These are phyloP conservation scores for Leishmania mexicana DNA, from an alignment of 208 protist genomes.

Conservation along the genomic window DNA sequence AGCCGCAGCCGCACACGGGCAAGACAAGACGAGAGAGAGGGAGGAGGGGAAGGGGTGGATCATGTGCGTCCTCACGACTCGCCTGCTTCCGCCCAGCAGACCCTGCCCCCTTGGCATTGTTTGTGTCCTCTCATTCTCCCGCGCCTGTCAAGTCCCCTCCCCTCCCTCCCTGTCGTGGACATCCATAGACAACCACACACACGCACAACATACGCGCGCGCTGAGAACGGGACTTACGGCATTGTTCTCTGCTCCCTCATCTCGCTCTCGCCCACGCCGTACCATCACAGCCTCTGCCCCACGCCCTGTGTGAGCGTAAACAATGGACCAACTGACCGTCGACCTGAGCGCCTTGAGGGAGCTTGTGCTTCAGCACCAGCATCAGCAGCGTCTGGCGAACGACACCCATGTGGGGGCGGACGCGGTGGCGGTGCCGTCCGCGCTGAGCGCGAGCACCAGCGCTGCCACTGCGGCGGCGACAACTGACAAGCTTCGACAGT, in stretches of 20 bases:
- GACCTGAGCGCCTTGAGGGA: constrained; percentile 8
- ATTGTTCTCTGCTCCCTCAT: neutral
- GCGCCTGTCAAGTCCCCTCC: neutral
- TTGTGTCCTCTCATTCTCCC: neutral
- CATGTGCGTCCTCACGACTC: neutral
- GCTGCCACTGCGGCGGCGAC: neutral
- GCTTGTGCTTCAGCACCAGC: constrained; percentile 14
- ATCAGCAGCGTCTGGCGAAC: neutral
- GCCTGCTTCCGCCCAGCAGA: neutral
- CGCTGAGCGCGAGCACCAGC: neutral
- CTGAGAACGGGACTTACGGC: neutral
- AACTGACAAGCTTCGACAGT: constrained; percentile 3
- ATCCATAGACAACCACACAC: neutral
- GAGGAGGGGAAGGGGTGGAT: neutral
- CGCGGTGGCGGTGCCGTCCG: neutral
- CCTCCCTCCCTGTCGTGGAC: neutral
- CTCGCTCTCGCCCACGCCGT: neutral
- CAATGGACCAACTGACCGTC: neutral
- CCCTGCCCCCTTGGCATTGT: neutral
- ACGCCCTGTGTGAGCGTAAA: neutral
- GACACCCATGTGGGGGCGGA: neutral
- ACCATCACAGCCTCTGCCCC: neutral
- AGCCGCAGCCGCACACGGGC: neutral
- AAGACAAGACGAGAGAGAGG: neutral
- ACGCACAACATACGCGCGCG: constrained; percentile 6